Evolutionary conservation across 306 rosid species (phyloP), one percentile per base, ranked within the genome.

Genomic region (Alnus glutinosa): DNA sequence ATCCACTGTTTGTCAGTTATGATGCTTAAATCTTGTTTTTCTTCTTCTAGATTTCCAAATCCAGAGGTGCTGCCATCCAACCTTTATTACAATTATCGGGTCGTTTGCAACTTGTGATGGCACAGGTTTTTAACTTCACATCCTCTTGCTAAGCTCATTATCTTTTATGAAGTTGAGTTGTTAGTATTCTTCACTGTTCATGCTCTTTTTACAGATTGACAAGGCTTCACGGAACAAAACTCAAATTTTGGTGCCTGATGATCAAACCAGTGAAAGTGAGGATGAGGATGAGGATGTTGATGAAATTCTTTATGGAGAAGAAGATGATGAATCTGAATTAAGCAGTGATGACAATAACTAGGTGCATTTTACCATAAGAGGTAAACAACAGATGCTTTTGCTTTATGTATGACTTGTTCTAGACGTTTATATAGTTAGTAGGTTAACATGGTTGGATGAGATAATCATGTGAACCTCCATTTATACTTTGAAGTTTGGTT

Each of bases 81-180:
- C 81, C 92, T 74, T 84, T 95, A 71, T 80, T 95, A 76, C 98
- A 86, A 73, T 75, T 93, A 75, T 95, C 94, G 2, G 98, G 98
- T 66, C 96, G 98, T 39, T 85, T 95, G 83, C 96, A 93, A 83
- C 89, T 95, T 76, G 81, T 91, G 81, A 84, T 86, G 80, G 86
- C 97, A 79, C 97, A 93, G 97, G 98, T 95, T 74, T 76, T 57
- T 37, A 55, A 59, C 58, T 55, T 76, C 66, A 30, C 75, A 71
- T 71, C 71, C 78, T 59, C 47, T 57, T 78, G 14, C 70, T 15
- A 63, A 62, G 28, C 34, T n/a, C 71, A 70, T 71, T 18, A 39
- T 37, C 54, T 55, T 46, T 50, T 68, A 6, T 76, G 81, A 70
- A 54, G 70, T 23, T 79, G 51, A 54, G 70, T 23, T 79, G 51